A percentile compares a stretch with the other conserved stretches of the same genome.
Evolutionary conservation across 495 filamentous ascomycete species (phyloP).

Genomic region (Oleoguttula mirabilis): DNA sequence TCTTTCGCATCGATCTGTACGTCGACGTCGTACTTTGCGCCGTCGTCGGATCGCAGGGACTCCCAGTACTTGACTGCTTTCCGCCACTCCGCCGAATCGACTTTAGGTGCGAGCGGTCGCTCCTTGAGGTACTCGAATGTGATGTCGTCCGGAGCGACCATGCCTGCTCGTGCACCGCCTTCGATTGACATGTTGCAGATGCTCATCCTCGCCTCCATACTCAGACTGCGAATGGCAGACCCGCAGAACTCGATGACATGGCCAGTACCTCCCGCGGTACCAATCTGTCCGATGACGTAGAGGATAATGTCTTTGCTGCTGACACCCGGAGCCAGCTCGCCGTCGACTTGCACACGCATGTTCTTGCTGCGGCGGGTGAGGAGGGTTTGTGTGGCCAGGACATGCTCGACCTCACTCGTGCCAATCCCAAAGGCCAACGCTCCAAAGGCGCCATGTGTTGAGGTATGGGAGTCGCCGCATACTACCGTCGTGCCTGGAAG

Average conservation of each 20-base stretch:
- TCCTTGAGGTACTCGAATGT: slow-evolving; percentile 94
- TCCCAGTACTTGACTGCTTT: slow-evolving; percentile 82
- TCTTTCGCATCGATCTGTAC: slow-evolving; percentile 84
- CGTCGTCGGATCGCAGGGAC: slow-evolving; percentile 69
- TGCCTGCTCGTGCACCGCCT: slow-evolving; percentile 85
- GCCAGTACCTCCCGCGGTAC: slow-evolving; percentile 88
- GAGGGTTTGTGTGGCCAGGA: slow-evolving; percentile 88
- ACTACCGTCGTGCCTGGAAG: slow-evolving; percentile 95
- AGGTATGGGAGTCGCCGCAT: slow-evolving; percentile 95
- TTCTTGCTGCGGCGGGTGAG: slow-evolving; percentile 95
- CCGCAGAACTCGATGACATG: slow-evolving; percentile 95
- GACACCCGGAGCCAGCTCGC: slow-evolving; percentile 78
- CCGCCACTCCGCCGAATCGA: slow-evolving; percentile 78
- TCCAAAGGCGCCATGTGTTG: slow-evolving; percentile 94
- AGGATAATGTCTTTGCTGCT: slow-evolving; percentile 95
- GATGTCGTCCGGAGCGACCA: slow-evolving; percentile 88
- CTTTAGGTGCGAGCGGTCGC: slow-evolving; percentile 73
- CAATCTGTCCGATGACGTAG: slow-evolving; percentile 85
- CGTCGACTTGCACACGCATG: slow-evolving; percentile 94
- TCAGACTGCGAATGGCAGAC: slow-evolving; percentile 74
- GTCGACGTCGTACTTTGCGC: slow-evolving; percentile 75
- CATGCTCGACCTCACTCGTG: slow-evolving; percentile 96
- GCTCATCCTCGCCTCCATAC: slow-evolving; percentile 97
- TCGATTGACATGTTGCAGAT: slow-evolving; percentile 99
- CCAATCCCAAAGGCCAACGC: slow-evolving; percentile 94